These are phyloP conservation scores for Sporothrix brasiliensis DNA, from an alignment of 2,329 filamentous ascomycete species.

Conservation along the genomic window DNA sequence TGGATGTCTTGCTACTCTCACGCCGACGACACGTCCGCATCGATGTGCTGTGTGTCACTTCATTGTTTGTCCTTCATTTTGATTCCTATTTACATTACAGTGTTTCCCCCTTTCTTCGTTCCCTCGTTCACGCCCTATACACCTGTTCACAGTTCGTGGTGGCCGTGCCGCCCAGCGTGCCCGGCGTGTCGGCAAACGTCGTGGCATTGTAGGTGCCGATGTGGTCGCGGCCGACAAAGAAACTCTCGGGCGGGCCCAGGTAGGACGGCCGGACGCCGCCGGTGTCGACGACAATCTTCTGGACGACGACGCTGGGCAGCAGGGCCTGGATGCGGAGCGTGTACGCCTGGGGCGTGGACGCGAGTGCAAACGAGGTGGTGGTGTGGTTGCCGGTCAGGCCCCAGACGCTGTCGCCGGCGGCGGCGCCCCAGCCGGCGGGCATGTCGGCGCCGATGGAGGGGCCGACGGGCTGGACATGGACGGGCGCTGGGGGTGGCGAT, in stretches of 20 bases:
- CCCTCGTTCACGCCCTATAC: neutral
- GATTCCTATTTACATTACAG: no score
- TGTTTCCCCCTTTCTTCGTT: no score
- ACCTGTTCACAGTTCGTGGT: neutral
- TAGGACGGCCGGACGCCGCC: slow-evolving; percentile 59
- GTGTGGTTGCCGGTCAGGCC: slow-evolving; percentile 50
- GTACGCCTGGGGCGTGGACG: slow-evolving; percentile 47
- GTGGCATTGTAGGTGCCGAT: slow-evolving; percentile 45
- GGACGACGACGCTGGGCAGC: slow-evolving; percentile 56
- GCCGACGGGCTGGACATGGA: slow-evolving; percentile 49
- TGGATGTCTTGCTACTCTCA: no score
- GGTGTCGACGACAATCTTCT: slow-evolving; percentile 60
- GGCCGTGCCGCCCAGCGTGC: slow-evolving; percentile 32
- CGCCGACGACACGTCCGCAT: no score
- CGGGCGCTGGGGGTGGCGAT: slow-evolving; percentile 40
- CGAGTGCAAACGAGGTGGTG: slow-evolving; percentile 49
- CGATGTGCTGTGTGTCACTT: no score
- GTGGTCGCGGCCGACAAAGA: slow-evolving; percentile 49
- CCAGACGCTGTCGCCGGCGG: slow-evolving; percentile 53
- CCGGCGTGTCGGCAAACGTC: slow-evolving; percentile 43
- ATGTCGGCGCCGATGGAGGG: slow-evolving; percentile 47
- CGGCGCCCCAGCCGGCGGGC: slow-evolving; percentile 49
- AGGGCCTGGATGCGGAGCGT: slow-evolving; percentile 56
- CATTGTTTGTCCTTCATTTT: no score
- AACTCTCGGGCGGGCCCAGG: slow-evolving; percentile 61